Base-by-base conservation (phyloP, 1,139 yeast genomes). In the Saccharomyces hybrid region DNA sequence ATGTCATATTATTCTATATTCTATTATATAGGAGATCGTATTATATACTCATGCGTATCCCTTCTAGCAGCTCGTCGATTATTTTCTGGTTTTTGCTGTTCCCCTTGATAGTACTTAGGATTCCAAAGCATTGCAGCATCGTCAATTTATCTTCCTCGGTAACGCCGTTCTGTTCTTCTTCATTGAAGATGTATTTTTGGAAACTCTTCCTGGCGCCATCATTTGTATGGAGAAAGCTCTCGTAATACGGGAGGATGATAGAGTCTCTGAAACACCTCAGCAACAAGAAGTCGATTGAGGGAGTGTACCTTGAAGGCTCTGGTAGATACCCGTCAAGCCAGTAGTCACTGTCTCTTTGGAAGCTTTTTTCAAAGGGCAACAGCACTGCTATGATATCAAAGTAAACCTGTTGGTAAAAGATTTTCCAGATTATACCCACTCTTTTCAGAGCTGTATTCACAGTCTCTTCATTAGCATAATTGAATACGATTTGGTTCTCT, bases 321-420 rank as follows among this genome's bases (percentile, higher is more conserved):
- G 63, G 19, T 70, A 66, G 26, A 68, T 67, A 59, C 64, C 63
- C 51, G 64, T 59, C 48, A 70, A 64, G 12, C 63, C 63, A 58
- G 51, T 58, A 60, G 48, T 55, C 52, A 8, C 54, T 53, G 46
- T 58, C 55, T 0, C 50, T 34, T 19, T 55, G 58, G 16, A 63
- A 63, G 34, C 61, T 62, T 14, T 51, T 51, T 53, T 83, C 85
- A 16, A 84, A 62, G 0, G 89, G 88, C 32, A 82, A 62, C 55
- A 84, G 77, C 0, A 81, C 76, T 0, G 84, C 85, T 54, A 80
- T 78, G 49, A 83, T 69, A 59, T 82, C 80, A 52, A 81, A 82
- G 51, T 79, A 71, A 1, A 81, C 74, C 38, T 77, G 74, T 4
- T 74, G 70, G 56, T 78, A 79, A 62, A 83, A 83, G 44, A 71